Percentiles rank a stretch among this genome's conserved stretches.
phyloP scores from a whole-genome alignment of 148 eudicot genomes.

The Linanthus parryae region DNA sequence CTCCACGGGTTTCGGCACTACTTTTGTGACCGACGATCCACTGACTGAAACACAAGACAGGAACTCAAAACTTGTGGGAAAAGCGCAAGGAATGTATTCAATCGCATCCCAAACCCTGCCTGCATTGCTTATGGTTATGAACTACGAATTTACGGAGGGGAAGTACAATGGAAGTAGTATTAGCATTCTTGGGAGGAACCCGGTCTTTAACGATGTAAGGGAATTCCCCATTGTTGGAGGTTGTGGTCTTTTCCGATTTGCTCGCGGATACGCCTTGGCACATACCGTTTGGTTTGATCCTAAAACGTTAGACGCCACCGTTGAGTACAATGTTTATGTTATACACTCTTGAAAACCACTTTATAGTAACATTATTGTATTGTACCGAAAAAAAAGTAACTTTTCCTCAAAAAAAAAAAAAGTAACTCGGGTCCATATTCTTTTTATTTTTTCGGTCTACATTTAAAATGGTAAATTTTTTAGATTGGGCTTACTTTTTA shows the following conservation, averaged over 20 bases:
- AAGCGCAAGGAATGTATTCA: constrained; percentile 46
- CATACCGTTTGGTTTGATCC: constrained; percentile 21
- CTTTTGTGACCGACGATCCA: constrained; percentile 30
- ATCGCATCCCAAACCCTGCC: constrained; percentile 16
- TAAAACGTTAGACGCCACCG: constrained; percentile 25
- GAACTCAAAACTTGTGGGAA: constrained; percentile 30
- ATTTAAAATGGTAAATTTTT: too few species aligned
- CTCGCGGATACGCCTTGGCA: constrained; percentile 42
- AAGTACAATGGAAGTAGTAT: constrained; percentile 43
- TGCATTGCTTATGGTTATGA: constrained; percentile 35
- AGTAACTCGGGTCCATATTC: too few species aligned
- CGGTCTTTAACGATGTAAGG: constrained; percentile 14
- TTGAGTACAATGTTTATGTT: constrained; percentile 35
- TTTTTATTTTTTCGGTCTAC: too few species aligned
- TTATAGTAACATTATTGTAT: too few species aligned
- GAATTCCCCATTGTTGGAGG: constrained; percentile 60
- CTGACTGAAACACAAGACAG: constrained; percentile 28
- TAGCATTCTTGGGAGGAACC: constrained; percentile 33
- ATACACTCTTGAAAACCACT: constrained; percentile 14
- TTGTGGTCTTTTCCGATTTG: constrained; percentile 42
- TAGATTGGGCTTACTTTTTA: too few species aligned
- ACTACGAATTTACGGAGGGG: constrained; percentile 30
- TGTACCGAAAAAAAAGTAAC: too few species aligned
- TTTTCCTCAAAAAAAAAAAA: too few species aligned
- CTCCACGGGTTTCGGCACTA: constrained; percentile 8